Percentiles rank a stretch among this genome's conserved stretches.
Conservation (phyloP, 176 grass and related monocot genomes). For the Avena eriantha region DNA sequence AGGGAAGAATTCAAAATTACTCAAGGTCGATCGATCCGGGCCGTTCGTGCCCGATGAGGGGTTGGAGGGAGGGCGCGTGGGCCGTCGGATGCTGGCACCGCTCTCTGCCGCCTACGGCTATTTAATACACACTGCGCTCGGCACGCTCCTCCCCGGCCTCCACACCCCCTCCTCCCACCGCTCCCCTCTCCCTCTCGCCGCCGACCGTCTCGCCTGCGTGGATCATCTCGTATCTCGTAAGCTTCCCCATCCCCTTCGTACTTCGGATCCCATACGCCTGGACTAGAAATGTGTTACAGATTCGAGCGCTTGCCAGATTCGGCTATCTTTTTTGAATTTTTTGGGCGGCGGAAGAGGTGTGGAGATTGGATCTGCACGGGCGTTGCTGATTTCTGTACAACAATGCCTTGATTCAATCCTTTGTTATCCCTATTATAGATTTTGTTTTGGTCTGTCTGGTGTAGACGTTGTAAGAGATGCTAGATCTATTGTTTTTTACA, state of each 20-base stretch:
- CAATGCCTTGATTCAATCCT: background rate
- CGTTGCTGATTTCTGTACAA: background rate
- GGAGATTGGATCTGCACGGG: background rate
- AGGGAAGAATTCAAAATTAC: slow-evolving; percentile 50
- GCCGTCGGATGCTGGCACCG: slow-evolving; percentile 31
- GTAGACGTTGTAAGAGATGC: background rate
- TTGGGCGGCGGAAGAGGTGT: background rate
- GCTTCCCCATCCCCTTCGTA: background rate
- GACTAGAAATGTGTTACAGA: background rate
- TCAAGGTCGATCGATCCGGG: slow-evolving; percentile 10
- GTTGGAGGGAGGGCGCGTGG: background rate
- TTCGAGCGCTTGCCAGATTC: background rate
- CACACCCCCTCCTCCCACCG: background rate
- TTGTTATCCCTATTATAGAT: background rate
- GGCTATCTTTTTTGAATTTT: background rate
- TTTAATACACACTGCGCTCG: slow-evolving; percentile 38
- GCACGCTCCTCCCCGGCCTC: slow-evolving; percentile 20
- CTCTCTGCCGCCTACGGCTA: slow-evolving; percentile 39
- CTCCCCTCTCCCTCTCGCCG: slow-evolving; percentile 17
- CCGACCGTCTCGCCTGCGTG: background rate
- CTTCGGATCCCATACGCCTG: background rate
- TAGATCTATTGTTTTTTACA: slow-evolving; percentile 3
- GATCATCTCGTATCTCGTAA: slow-evolving; percentile 44
- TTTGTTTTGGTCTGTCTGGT: background rate
- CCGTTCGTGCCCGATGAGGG: background rate